Base-by-base conservation (phyloP, 352 stramenopile genomes). In the Phytophthora ramorum region DNA sequence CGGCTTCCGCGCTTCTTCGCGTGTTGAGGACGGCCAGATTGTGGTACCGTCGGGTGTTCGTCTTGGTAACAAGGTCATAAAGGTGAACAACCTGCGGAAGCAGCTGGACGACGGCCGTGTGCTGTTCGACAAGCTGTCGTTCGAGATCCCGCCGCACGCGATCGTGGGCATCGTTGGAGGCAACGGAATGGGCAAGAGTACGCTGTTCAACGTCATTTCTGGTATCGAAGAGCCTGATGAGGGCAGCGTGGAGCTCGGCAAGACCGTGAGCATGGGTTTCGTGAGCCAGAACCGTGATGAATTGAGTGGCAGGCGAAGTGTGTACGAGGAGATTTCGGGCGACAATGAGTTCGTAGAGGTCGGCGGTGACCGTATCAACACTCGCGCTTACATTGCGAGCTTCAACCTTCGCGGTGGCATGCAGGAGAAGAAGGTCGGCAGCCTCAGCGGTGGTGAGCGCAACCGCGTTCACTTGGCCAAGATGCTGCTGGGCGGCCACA, bases 161-260 rank as follows among this genome's bases (percentile, higher is more conserved):
- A 95, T 98, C 51, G 97, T 99, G 24, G 97, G 96, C 20, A 94
- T 99, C 48, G 86, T 99, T n/a, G 98, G 98, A 24, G 88, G 95
- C 24, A 99, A 99, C 79, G 98, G 97, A 47, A 97, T 92, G 45
- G 97, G 97, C 28, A 99, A 99, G 75, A 97, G 78, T 47, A 99
- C 97, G 26, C 78, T 99, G 3, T 91, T 99, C 41, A 97, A 98
- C 57, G 88, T 99, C 51, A 81, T 99, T 40, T 85, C 98, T 13
- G 97, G 93, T 3, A 84, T 90, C 37, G 96, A 99, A 70, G 73
- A 75, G 26, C 76, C 83, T 17, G 96, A 98, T 69, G 73, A 83
- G 7, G 96, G 91, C 34, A 79, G 28, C 0, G 76, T 96, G 19
- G 81, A 85, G 55, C 61, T 93, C 0, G 85, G 87, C 14, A 92